A percentile compares a stretch with the other conserved stretches of the same genome.
phyloP scores from a whole-genome alignment of 164 flowering plant genomes.

The Tinospora cordifolia region DNA sequence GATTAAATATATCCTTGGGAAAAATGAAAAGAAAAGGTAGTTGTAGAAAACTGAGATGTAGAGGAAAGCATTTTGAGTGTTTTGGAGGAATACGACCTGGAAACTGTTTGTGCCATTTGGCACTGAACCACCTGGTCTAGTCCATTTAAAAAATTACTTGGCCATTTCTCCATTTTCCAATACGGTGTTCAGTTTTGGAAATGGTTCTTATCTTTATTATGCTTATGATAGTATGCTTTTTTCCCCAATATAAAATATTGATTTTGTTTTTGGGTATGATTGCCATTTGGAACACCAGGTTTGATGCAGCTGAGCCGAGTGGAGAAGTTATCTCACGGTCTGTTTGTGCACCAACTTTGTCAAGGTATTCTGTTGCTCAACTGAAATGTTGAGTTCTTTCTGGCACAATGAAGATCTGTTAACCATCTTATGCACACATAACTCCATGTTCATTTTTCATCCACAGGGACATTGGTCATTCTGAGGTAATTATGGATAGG shows the following conservation, averaged over 20 bases:
- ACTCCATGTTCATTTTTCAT: constrained; percentile 5
- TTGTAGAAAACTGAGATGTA: too few relatives aligned
- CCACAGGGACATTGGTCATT: constrained; percentile 48
- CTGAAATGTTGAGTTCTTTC: background rate
- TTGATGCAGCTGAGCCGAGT: constrained; percentile 91
- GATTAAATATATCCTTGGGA: too few relatives aligned
- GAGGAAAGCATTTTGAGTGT: too few relatives aligned
- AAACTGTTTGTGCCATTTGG: too few relatives aligned
- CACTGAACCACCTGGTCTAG: too few relatives aligned
- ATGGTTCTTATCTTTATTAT: too few relatives aligned
- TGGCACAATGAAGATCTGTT: background rate
- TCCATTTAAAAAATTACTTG: too few relatives aligned
- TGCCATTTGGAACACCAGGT: constrained; percentile 26
- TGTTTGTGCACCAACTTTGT: constrained; percentile 38
- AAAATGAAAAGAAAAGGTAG: too few relatives aligned
- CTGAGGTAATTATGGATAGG: constrained; percentile 56
- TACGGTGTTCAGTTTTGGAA: too few relatives aligned
- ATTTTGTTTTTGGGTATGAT: background rate
- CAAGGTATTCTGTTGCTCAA: constrained; percentile 36
- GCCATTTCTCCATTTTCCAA: too few relatives aligned
- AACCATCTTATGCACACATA: background rate
- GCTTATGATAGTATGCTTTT: background rate
- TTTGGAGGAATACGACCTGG: too few relatives aligned
- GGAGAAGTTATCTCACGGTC: constrained; percentile 64
- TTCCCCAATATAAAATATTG: background rate